phyloP scores from a whole-genome alignment of 164 flowering plant genomes.

The Magnolia sinica region DNA sequence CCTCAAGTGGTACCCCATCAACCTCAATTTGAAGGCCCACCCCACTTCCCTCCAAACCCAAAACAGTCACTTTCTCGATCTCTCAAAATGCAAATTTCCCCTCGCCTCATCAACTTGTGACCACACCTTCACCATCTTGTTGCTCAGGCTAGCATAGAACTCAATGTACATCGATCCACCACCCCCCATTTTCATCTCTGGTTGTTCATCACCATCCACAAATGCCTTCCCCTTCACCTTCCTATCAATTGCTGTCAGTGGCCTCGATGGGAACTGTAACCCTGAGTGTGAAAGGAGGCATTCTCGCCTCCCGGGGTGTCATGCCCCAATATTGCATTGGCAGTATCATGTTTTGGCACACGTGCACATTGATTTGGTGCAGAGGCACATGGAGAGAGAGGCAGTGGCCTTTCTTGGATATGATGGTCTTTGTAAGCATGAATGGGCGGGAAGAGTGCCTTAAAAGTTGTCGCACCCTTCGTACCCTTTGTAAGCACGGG shows the following conservation, averaged over 20 bases:
- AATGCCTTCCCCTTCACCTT: slow-evolving; percentile 50
- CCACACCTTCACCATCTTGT: slow-evolving; percentile 52
- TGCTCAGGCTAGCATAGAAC: slow-evolving; percentile 40
- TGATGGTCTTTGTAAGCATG: slow-evolving; percentile 44
- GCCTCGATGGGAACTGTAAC: slow-evolving; percentile 49
- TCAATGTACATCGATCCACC: slow-evolving; percentile 49
- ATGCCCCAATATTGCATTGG: slow-evolving; percentile 83
- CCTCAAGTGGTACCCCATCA: slow-evolving; percentile 29
- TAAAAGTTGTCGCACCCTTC: slow-evolving; percentile 33
- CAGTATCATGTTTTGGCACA: slow-evolving; percentile 61
- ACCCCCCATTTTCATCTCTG: slow-evolving; percentile 56
- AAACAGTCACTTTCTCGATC: slow-evolving; percentile 45
- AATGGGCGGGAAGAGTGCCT: slow-evolving; percentile 70
- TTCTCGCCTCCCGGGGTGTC: slow-evolving; percentile 60
- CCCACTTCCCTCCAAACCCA: slow-evolving; percentile 52
- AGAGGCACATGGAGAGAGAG: slow-evolving; percentile 66
- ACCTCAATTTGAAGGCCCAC: slow-evolving; percentile 34
- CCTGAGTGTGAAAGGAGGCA: slow-evolving; percentile 53
- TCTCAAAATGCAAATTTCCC: slow-evolving; percentile 52
- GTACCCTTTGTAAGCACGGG: slow-evolving; percentile 48
- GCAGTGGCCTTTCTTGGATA: slow-evolving; percentile 35
- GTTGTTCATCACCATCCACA: slow-evolving; percentile 64
- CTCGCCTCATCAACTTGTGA: slow-evolving; percentile 55
- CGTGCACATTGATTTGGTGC: slow-evolving; percentile 63
- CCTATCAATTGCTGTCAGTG: slow-evolving; percentile 31